Evolutionary conservation across 371 early-diverging fungal species (phyloP), one percentile per base, ranked within the genome.

Genomic region (Parasitella parasitica): DNA sequence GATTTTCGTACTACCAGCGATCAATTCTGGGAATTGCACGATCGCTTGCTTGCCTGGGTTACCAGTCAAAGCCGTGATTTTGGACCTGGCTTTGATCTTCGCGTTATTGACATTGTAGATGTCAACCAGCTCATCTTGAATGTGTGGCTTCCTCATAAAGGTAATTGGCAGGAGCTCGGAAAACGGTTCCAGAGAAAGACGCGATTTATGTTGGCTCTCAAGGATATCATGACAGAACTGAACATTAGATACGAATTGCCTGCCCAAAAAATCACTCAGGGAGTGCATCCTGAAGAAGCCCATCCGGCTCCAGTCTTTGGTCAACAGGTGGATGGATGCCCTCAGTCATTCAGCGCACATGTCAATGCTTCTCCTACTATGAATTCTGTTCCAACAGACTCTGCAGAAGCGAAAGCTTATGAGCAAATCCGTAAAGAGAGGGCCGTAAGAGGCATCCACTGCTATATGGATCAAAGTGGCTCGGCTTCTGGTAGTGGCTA

Each of bases 91-190:
- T 76, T 83, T 65, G 84, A 83, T 46, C 57, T 91, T 20, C 78
- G 77, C 57, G 70, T 87, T 20, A 67, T 71, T 18, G 87, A 86
- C 16, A 78, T 90, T 65, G 69, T 80, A 5, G 75, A 82, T 37
- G 54, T 76, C 34, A 83, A 80, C 48, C 70, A 82, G 48, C 58
- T 87, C 22, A 83, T 78, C 18, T 59, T 86, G 30, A 76, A 75
- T 34, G 64, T 90, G 28, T 81, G 75, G 49, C 63, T 92, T 16
- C 82, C 83, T 49, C 86, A 89, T 69, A 86, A 86, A 69, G 81
- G 84, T 26, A 90, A 90, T 56, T 89, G 88, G 89, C 89, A 89
- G 66, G 87, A 89, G 54, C 71, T 82, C 8, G 83, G 81, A 7
- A 79, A 81, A 54, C 81, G 88, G 6, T 84, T 80, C 74, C 67